Evolutionary conservation across 192 early-diverging fungal species (phyloP), one percentile per base, ranked within the genome.

Genomic region (Dimargaris cristalligena): DNA sequence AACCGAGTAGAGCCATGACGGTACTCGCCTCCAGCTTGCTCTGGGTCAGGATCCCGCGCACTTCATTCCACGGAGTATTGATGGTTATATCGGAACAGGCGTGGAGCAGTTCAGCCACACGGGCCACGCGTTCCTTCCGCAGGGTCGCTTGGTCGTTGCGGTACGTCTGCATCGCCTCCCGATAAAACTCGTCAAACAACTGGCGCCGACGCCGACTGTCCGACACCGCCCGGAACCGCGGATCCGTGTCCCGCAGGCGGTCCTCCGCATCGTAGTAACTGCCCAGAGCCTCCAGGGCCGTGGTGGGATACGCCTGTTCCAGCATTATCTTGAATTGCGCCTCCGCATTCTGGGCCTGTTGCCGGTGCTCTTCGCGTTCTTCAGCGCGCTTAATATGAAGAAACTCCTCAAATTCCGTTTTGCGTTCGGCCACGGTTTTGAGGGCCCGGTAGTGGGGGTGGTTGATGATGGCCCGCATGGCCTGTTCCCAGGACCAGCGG

Each of bases 401-500:
- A 62, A 84, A 93, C 29, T 71, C 65, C 31, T 86, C 70, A 65
- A 92, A 98, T 0, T 87, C 89, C 2, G 74, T 67, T 62, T 91
- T 92, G 33, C 92, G 79, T 60, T 94, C 91, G 0, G 76, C 60
- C 8, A 88, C 71, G 0, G 91, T 87, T 49, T 83, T 87, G 16
- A 98, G 65, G 0, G 83, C 80, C 2, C 85, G 75, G 63, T 98
- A 98, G 68, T 84, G 75, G 2, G 88, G 87, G 41, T 92, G 80
- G 45, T 82, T 80, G 44, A 87, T 86, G 13, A 88, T 85, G 4
- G 82, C 81, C 14, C 89, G 81, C 78, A 96, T 83, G 11, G 90
- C 80, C 61, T 92, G 79, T 60, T 93, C 91, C 95, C 95, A 96
- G 13, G 84, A 83, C 92, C 92, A 94, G 32, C 82, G 73, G 20